Evolutionary conservation across 345 rosid species (phyloP), one percentile per base, ranked within the genome.

Genomic region (Citrus sp.): DNA sequence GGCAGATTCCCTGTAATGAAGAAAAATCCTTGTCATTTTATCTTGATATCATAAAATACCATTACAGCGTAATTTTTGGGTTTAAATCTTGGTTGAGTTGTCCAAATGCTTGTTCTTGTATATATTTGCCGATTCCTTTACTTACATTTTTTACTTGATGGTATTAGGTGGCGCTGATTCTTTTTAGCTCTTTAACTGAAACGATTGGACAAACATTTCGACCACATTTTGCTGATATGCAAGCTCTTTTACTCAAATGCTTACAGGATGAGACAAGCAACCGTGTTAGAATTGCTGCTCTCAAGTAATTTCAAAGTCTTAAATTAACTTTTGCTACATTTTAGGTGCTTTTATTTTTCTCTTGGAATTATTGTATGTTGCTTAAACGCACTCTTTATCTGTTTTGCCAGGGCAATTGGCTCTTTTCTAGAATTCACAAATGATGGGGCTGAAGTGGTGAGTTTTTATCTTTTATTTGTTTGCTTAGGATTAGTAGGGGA

Each of bases 111-210:
- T 42, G 18, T 42, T 42, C 18, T 46, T n/a, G 30, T n/a, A 58
- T 72, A 54, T 54, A 54, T 6, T 54, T 54, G 22, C 58, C 5
- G 58, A 54, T 54, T 54, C 58, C 58, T 54, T 18, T 22, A 54
- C 58, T 4, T 54, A 54, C 56, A 16, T 14, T 37, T 16, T 37
- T 9, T 30, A n/a, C 9, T 78, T 83, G 69, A 78, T 80, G 77
- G 78, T 72, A 76, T 71, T 81, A 97, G 99, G 99, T 94, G 73
- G 95, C 95, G 34, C 85, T 97, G 87, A 93, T 97, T 81, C 98
- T 97, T 79, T 97, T 97, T 88, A 97, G 99, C 85, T 97, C 98
- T 66, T 86, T 97, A 87, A 93, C 98, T 16, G 99, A 97, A 88
- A 97, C 98, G 16, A 91, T 97, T 22, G 99, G 99, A 82, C 90